phyloP scores from a whole-genome alignment of 2,329 filamentous ascomycete genomes.

The Cytospora piceae region DNA sequence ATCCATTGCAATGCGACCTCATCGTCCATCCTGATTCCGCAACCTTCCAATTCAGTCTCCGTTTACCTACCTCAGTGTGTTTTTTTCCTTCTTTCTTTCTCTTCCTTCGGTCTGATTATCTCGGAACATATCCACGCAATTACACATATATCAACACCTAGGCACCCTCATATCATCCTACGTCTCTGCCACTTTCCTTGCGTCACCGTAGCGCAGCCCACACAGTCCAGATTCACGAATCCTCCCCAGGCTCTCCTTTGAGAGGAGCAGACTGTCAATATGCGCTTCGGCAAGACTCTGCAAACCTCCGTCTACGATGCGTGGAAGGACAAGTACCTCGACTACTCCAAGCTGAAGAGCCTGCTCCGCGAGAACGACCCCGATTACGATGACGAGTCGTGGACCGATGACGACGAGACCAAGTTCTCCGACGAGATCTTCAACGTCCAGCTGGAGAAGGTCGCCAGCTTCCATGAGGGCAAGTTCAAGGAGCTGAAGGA shows the following conservation, averaged over 20 bases:
- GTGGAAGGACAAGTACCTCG: constrained; percentile 94
- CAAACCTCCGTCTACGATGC: constrained; percentile 77
- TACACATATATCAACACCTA: too few relatives aligned
- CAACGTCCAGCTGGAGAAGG: constrained; percentile 93
- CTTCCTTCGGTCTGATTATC: neutral
- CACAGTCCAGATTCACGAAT: neutral
- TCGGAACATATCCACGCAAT: neutral
- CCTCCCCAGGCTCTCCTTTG: neutral
- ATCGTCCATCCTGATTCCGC: neutral
- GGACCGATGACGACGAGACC: constrained; percentile 94
- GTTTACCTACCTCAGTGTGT: neutral
- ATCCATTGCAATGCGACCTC: constrained; percentile 16
- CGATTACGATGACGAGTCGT: constrained; percentile 66
- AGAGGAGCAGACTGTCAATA: constrained; percentile 45
- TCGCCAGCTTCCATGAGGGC: constrained; percentile 83
- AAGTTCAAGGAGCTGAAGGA: constrained; percentile 65
- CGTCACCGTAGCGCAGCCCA: neutral
- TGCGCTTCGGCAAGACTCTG: constrained; percentile 94
- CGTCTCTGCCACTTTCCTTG: neutral
- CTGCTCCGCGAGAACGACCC: constrained; percentile 77
- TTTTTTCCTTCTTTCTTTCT: neutral
- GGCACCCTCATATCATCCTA: neutral
- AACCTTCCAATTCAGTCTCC: neutral
- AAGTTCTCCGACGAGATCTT: constrained; percentile 93
- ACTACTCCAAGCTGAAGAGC: constrained; percentile 91